Evolutionary conservation across 805 yeast genomes (phyloP).

Genomic region (Lachancea dasiensis): DNA sequence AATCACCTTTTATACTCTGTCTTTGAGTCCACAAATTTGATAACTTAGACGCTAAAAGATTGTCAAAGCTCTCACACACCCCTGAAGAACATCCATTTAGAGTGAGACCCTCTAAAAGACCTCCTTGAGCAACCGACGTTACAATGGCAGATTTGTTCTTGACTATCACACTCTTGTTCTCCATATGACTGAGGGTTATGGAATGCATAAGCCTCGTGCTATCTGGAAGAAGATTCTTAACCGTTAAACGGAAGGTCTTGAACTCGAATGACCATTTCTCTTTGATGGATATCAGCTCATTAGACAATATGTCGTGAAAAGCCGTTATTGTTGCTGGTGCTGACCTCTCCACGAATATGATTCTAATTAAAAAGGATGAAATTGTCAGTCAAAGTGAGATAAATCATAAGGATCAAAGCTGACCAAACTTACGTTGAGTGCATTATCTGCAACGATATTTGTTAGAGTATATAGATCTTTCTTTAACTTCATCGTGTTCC

Average conservation of each 20-base stretch:
- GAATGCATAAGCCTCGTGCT: conserved; percentile 27
- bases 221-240: conserved; percentile 18
- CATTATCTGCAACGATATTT: too few relatives aligned
- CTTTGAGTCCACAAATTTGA: conserved; percentile 31
- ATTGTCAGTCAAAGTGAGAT: conserved; percentile 1
- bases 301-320: conserved; percentile 28
- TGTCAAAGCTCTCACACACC: conserved; percentile 24
- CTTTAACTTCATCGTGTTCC: too few relatives aligned
- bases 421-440: conserved; percentile 8
- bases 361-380: conserved; percentile 15
- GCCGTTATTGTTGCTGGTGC: conserved; percentile 29
- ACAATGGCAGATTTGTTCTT: conserved; percentile 24
- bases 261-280: conserved; percentile 31
- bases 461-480: too few relatives aligned
- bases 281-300: conserved; percentile 17
- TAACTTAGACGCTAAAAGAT: conserved; percentile 20
- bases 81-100: conserved; percentile 23
- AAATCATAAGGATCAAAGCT: background rate
- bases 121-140: conserved; percentile 15
- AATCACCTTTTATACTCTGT: conserved; percentile 30
- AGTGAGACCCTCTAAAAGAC: conserved; percentile 14
- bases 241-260: conserved; percentile 24
- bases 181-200: conserved; percentile 24
- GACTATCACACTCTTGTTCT: conserved; percentile 20
- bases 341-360: conserved; percentile 29